Base-by-base conservation (phyloP, 2,329 filamentous ascomycete genomes). In the Neophaeococcomyces mojaviensis region DNA sequence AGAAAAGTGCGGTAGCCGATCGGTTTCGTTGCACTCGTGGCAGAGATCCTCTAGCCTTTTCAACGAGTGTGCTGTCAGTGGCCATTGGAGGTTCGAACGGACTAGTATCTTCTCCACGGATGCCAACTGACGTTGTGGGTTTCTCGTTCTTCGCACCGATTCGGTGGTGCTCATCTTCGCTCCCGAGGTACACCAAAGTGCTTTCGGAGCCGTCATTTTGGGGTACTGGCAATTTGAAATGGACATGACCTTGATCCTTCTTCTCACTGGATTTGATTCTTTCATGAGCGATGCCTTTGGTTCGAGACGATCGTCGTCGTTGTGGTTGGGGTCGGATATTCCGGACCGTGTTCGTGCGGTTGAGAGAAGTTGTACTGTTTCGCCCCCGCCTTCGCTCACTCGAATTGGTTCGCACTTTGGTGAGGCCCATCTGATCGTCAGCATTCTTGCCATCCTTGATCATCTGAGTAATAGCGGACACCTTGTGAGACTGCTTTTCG, bases 11-110 rank as follows among this genome's bases (percentile, higher is more conserved):
- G 18, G 41, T 37, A 28, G 32, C 18, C 18, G 41, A 44, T 28
- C 41, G 32, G n/a, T 44, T 44, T 9, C 33, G 32, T 24, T 13
- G 41, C 16, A 20, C 32, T 24, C 33, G 41, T 10, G 41, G 41
- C 4, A 37, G 10, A 22, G 36, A 28, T 28, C 19, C 41, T 44
- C 32, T 9, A 28, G 31, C 33, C 37, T 31, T 9, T 28, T 44
- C 41, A 16, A 44, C 24, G 6, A 44, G 16, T 12, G 33, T 44
- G 10, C 18, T 24, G 20, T 44, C 41, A 36, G 36, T 22, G 19
- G 32, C 37, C 15, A 20, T 16, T 6, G 33, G n/a, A 15, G 13
- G 13, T 28, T 28, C 24, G 24, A 28, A 28, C 5, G 24, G 24
- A 10, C 24, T 28, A 6, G 10, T 10, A 28, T 28, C 24, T 10